These are phyloP conservation scores for Harringtonia lauricola DNA, from an alignment of 2,329 filamentous ascomycete species.

Conservation along the genomic window DNA sequence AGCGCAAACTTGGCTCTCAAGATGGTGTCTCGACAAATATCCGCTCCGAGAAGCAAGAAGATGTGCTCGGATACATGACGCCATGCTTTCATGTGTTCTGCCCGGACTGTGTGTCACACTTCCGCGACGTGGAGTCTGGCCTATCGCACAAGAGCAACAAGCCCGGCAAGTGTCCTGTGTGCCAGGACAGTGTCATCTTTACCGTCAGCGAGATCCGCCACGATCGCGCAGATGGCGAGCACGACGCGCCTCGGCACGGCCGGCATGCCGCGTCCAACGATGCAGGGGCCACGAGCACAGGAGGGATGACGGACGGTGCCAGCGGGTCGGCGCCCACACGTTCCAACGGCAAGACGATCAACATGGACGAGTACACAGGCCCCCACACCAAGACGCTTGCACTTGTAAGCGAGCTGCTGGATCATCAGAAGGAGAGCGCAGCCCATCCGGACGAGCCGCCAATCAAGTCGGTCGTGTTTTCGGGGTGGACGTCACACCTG, in stretches of 20 bases:
- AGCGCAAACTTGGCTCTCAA: slow-evolving; percentile 47
- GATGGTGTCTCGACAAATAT: slow-evolving; percentile 26
- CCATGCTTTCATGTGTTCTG: slow-evolving; percentile 84
- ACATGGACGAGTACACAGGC: slow-evolving; percentile 60
- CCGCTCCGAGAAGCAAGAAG: slow-evolving; percentile 46
- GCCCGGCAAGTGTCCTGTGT: slow-evolving; percentile 54
- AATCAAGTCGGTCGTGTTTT: slow-evolving; percentile 90
- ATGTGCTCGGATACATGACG: slow-evolving; percentile 68
- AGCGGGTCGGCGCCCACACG: neutral
- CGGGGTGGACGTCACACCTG: slow-evolving; percentile 89
- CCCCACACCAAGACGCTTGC: slow-evolving; percentile 89
- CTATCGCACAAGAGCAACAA: slow-evolving; percentile 28
- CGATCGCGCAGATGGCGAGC: slow-evolving; percentile 44
- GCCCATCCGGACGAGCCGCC: slow-evolving; percentile 55
- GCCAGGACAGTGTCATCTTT: slow-evolving; percentile 50
- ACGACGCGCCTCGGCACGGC: slow-evolving; percentile 39
- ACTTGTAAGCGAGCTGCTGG: slow-evolving; percentile 62
- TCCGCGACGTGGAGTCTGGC: slow-evolving; percentile 39
- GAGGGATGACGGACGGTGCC: neutral
- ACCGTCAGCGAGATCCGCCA: slow-evolving; percentile 59
- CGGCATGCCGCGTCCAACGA: too few relatives aligned
- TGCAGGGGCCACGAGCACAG: slow-evolving; percentile 17
- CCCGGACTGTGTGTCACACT: slow-evolving; percentile 53
- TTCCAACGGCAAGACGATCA: slow-evolving; percentile 32
- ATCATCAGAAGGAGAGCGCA: slow-evolving; percentile 51